phyloP scores from a whole-genome alignment of 2,329 filamentous ascomycete species.

The Apiospora rasikravindrae region DNA sequence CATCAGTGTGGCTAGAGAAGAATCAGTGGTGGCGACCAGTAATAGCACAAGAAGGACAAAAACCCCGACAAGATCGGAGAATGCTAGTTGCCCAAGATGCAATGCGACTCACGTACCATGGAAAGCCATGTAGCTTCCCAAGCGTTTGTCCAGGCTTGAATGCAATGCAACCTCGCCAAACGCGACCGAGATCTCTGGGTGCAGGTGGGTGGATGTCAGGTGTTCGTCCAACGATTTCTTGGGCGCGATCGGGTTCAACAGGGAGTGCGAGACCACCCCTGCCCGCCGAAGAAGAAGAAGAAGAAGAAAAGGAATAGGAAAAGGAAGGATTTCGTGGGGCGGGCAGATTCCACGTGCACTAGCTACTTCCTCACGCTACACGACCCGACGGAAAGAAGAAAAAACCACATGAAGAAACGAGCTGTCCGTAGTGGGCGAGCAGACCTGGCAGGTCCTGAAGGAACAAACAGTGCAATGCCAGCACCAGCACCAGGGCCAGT shows the following conservation, averaged over 20 bases:
- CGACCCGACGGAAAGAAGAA: neutral
- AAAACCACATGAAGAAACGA: neutral
- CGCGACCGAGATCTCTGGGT: slow-evolving; percentile 1
- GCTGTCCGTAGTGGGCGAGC: neutral
- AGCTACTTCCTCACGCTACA: neutral
- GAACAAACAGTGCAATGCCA: neutral
- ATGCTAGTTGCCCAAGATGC: neutral
- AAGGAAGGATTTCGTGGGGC: neutral
- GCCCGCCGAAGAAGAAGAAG: neutral
- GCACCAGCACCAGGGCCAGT: neutral
- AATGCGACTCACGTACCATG: neutral
- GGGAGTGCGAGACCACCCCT: neutral
- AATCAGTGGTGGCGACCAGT: neutral
- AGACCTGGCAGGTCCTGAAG: neutral
- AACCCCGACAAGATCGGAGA: neutral
- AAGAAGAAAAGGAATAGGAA: neutral
- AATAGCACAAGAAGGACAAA: neutral
- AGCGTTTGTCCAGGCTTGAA: neutral
- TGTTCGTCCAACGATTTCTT: slow-evolving; percentile 1
- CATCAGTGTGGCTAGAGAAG: neutral
- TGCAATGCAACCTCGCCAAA: slow-evolving; percentile 12
- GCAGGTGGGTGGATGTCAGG: slow-evolving; percentile 8
- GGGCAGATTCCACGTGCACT: neutral
- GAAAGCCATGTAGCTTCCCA: neutral
- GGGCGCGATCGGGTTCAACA: neutral